Conservation (phyloP, 495 filamentous ascomycete species). For the Stereocaulon alpinum region DNA sequence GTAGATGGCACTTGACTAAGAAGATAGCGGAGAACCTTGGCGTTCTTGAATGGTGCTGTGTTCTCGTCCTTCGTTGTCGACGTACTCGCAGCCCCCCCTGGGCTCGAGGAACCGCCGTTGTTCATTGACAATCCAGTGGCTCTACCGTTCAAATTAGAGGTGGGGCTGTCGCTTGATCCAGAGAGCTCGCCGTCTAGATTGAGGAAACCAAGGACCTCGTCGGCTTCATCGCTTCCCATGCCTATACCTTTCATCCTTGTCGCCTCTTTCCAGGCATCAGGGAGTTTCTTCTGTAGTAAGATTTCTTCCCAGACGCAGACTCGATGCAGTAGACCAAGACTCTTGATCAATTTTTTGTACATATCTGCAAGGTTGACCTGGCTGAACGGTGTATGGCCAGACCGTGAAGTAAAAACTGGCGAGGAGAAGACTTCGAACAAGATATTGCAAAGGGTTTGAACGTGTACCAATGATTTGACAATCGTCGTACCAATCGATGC, state of each 20-base stretch:
- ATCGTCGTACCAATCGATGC: constrained; percentile 55
- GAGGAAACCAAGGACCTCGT: constrained; percentile 28
- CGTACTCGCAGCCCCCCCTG: constrained; percentile 32
- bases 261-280: constrained; percentile 55
- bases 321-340: constrained; percentile 65
- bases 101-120: constrained; percentile 20
- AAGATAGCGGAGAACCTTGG: constrained; percentile 60
- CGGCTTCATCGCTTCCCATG: constrained; percentile 35
- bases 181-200: background rate
- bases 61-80: constrained; percentile 35
- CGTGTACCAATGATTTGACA: constrained; percentile 63
- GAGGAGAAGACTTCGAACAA: constrained; percentile 62
- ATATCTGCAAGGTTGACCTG: constrained; percentile 72
- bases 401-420: constrained; percentile 50
- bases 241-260: constrained; percentile 43
- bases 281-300: constrained; percentile 54
- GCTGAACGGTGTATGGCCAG: constrained; percentile 49
- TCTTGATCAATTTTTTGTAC: constrained; percentile 56
- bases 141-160: background rate
- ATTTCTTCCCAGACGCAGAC: constrained; percentile 78
- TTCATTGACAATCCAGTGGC: constrained; percentile 12
- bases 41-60: constrained; percentile 63
- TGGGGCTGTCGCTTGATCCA: constrained; percentile 14
- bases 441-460: constrained; percentile 62
- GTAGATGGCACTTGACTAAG: constrained; percentile 62